phyloP scores from a whole-genome alignment of 192 early-diverging fungal genomes.

The Backusella tarrabulga region DNA sequence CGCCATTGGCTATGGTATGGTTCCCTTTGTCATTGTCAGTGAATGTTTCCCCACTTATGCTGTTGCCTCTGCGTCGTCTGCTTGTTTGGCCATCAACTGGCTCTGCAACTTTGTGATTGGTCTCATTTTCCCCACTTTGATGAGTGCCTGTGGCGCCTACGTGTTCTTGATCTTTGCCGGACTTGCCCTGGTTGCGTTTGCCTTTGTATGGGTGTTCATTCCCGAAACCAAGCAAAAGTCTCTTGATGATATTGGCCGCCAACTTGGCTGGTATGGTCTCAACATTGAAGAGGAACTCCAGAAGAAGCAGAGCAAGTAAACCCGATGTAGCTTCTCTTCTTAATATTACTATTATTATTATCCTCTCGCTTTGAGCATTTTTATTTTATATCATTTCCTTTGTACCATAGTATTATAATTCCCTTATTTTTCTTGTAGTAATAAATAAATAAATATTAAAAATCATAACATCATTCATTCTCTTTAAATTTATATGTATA shows the following conservation, averaged over 20 bases:
- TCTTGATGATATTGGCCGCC: conserved; percentile 57
- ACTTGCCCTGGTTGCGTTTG: conserved; percentile 36
- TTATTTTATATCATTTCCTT: neutral
- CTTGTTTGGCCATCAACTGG: conserved; percentile 48
- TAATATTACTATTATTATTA: neutral
- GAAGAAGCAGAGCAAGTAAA: too few species aligned
- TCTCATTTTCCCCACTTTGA: conserved; percentile 49
- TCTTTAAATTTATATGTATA: too few species aligned
- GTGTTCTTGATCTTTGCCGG: conserved; percentile 55
- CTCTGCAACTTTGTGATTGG: conserved; percentile 54
- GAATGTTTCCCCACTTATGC: conserved; percentile 56
- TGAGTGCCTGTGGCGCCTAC: conserved; percentile 42
- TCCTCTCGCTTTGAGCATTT: neutral
- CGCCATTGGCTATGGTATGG: conserved; percentile 55
- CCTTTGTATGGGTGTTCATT: conserved; percentile 45
- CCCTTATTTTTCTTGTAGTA: too few species aligned
- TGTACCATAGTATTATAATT: neutral
- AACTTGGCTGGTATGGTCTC: conserved; percentile 31
- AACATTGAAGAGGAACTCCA: neutral
- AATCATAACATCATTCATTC: neutral
- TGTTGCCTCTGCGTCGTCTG: conserved; percentile 45
- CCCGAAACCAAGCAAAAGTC: conserved; percentile 58
- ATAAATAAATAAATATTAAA: neutral
- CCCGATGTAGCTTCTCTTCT: neutral
- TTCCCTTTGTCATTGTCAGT: conserved; percentile 56